Evolutionary conservation across 768 basidiomycete species (phyloP).

Genomic region (Tephrocybe sp.): DNA sequence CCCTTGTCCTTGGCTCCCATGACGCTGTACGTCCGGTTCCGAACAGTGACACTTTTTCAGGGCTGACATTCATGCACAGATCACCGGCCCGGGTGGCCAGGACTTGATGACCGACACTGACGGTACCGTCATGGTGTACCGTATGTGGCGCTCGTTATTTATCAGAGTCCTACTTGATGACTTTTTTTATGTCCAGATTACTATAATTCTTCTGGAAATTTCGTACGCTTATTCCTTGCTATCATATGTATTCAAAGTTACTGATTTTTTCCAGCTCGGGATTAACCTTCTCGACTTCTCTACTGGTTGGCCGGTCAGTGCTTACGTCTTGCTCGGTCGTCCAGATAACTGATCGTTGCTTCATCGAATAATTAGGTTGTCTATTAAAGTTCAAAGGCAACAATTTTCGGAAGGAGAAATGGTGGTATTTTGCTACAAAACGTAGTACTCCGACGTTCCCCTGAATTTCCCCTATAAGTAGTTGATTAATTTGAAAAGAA

Average conservation of each 20-base stretch:
- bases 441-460: too few relatives aligned
- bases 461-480: neutral
- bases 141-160: neutral
- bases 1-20: conserved; percentile 46
- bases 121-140: conserved; percentile 46
- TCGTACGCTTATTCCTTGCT: neutral
- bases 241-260: neutral
- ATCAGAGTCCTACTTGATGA: neutral
- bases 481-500: too few relatives aligned
- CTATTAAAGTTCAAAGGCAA: too few relatives aligned
- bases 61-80: conserved; percentile 24
- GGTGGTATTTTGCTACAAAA: too few relatives aligned
- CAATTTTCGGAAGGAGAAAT: too few relatives aligned
- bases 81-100: conserved; percentile 57
- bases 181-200: neutral
- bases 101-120: conserved; percentile 45
- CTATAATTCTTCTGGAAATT: neutral
- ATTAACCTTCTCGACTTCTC: neutral
- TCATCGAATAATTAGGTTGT: too few relatives aligned
- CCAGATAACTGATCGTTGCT: too few relatives aligned
- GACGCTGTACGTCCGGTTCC: conserved; percentile 38
- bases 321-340: too few relatives aligned
- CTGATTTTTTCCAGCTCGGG: neutral
- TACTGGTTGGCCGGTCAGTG: neutral
- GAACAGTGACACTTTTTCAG: conserved; percentile 7